A percentile compares a stretch with the other conserved stretches of the same genome.
Evolutionary conservation across 305 asterid species (phyloP).

Genomic region (Petunia hybrid): DNA sequence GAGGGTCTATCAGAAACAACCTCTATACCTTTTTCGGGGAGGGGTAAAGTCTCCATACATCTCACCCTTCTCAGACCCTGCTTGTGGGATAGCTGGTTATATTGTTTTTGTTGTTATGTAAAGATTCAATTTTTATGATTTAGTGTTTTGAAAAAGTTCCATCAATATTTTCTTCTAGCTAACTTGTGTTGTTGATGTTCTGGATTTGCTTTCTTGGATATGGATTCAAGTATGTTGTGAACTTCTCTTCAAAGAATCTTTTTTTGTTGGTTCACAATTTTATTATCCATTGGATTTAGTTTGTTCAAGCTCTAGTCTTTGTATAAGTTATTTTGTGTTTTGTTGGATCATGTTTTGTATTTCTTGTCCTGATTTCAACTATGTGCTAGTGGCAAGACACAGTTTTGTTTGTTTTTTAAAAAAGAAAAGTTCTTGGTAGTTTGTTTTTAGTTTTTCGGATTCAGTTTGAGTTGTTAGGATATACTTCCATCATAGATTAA

Average conservation of each 20-base stretch:
- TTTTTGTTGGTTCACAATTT: neutral
- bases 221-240: conserved; percentile 26
- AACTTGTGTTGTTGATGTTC: neutral
- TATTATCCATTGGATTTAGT: conserved; percentile 17
- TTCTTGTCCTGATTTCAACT: neutral
- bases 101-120: too few relatives aligned
- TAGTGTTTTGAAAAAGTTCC: neutral
- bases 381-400: neutral
- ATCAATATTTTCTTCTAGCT: neutral
- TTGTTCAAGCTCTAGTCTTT: conserved; percentile 10
- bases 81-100: too few relatives aligned
- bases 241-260: neutral
- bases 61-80: too few relatives aligned
- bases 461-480: conserved; percentile 26
- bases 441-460: neutral
- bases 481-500: neutral
- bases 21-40: neutral
- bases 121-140: conserved; percentile 23
- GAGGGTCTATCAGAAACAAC: too few relatives aligned
- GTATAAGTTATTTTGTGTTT: conserved; percentile 8
- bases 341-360: neutral
- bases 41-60: too few relatives aligned
- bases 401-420: neutral
- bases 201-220: conserved; percentile 20
- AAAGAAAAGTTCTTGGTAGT: neutral